These are phyloP conservation scores for Botrytis tulipae DNA, from an alignment of 2,329 filamentous ascomycete species.

Conservation along the genomic window DNA sequence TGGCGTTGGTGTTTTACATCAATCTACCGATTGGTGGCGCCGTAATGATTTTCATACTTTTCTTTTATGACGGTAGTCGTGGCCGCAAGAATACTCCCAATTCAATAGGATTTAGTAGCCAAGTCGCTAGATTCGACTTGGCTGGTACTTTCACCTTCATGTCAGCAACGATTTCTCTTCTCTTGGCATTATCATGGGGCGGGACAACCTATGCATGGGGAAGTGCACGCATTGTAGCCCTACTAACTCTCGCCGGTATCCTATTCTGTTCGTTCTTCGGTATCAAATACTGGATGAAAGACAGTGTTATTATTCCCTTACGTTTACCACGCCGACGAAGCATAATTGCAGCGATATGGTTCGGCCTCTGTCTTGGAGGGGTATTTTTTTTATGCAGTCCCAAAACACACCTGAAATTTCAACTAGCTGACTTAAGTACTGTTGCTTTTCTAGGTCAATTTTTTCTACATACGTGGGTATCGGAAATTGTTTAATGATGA, in stretches of 20 bases:
- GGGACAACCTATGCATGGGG: constrained; percentile 38
- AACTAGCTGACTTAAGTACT: background rate
- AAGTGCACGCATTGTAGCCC: constrained; percentile 35
- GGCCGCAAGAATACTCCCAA: background rate
- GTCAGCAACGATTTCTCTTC: constrained; percentile 36
- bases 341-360: background rate
- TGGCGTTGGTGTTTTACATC: too few relatives aligned
- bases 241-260: constrained; percentile 18
- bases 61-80: background rate
- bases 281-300: background rate
- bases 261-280: background rate
- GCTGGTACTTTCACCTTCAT: background rate
- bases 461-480: background rate
- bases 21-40: background rate
- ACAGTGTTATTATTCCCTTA: background rate
- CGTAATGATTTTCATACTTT: background rate
- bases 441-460: background rate
- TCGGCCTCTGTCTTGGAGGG: background rate
- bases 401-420: background rate
- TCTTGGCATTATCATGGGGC: constrained; percentile 37
- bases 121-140: background rate
- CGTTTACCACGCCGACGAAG: background rate
- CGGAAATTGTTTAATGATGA: background rate
- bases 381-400: background rate
- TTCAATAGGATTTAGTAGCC: background rate